Evolutionary conservation across 345 rosid species (phyloP), one percentile per base, ranked within the genome.

Genomic region (Linum usitatissimum): DNA sequence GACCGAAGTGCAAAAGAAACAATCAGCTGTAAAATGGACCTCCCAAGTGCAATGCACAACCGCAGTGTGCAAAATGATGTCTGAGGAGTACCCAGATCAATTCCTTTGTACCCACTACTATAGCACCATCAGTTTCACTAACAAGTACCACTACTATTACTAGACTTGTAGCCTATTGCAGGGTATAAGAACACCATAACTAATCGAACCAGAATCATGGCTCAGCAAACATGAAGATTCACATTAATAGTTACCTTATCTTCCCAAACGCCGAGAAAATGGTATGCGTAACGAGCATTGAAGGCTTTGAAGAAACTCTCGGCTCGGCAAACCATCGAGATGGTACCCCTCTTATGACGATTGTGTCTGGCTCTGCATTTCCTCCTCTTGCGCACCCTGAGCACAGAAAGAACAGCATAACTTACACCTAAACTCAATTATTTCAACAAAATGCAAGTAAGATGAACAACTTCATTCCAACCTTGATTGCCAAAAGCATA

Each of bases 251-350:
- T 8, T 40, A 89, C 96, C 93, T 89, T 66, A 92, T 81, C 71
- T 85, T 86, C 66, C 97, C 98, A 68, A 89, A 89, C 57, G 80
- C 65, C 7, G 96, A 89, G 67, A 92, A 87, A 66, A 87, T 80
- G 34, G 93, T 84, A 78, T 89, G 98, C 0, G 96, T 90, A 65
- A 87, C 93, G 81, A 89, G 67, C 90, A 84, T 77, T 0, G 98
- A 92, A 62, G 96, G 96, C 79, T 92, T 92, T 0, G 95, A 92
- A 1, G 98, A 92, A 28, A 92, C 98, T 58, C 91, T 81, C 0
- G 96, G 88, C 85, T 92, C 96, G 0, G 96, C 89, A 48, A 92
- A 87, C 98, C 98, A 89, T 75, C 98, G 76, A 1, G 96, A 92
- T 2, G 96, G 98, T 57, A 84, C 77, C 57, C 93, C 89, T 69